Evolutionary conservation across 495 filamentous ascomycete species (phyloP), one percentile per base, ranked within the genome.

Genomic region (Neurospora tetraspora): DNA sequence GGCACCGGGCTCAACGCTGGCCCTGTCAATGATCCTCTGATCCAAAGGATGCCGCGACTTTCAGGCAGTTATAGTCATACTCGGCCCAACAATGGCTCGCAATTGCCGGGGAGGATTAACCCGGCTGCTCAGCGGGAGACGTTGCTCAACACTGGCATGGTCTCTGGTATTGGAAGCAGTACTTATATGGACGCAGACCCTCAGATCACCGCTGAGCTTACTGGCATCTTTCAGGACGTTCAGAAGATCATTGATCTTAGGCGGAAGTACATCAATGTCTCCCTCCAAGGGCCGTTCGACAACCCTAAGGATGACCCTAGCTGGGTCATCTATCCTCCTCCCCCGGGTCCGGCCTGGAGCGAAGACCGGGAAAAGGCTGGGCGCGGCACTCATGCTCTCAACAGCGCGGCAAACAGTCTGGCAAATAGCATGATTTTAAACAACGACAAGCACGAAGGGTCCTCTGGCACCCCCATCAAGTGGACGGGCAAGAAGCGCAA

Each of bases 271-370:
- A 91, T 98, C 39, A 84, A 87, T 5, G 80, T 97, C n/a, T 98
- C 96, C 0, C 82, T 95, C 14, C 96, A 99, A 78, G 86, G 89
- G 14, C 85, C 89, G 12, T 84, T 83, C 8, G 92, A 96, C 76
- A 97, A 98, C 76, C 96, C 96, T 0, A 94, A 92, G 73, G 92
- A 98, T 82, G 88, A 91, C 16, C 86, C 90, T 2, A 86, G 83
- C 47, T 99, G 96, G 96, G 84, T 87, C 70, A 92, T 99, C 68
- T 98, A 99, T 76, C 96, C 96, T 34, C 89, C 89, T 2, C 95
- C 93, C 20, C 96, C 94, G 20, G 93, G 94, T 74, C 94, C 96
- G 11, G 92, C 91, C 0, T 98, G 96, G 96, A 86, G 92, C 75
- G 90, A 90, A 70, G 90, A 90, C 37, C 89, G 89, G 59, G 87